Evolutionary conservation across 164 flowering plant genomes (phyloP), one percentile per base, ranked within the genome.

Genomic region (Berberis vulgaris): DNA sequence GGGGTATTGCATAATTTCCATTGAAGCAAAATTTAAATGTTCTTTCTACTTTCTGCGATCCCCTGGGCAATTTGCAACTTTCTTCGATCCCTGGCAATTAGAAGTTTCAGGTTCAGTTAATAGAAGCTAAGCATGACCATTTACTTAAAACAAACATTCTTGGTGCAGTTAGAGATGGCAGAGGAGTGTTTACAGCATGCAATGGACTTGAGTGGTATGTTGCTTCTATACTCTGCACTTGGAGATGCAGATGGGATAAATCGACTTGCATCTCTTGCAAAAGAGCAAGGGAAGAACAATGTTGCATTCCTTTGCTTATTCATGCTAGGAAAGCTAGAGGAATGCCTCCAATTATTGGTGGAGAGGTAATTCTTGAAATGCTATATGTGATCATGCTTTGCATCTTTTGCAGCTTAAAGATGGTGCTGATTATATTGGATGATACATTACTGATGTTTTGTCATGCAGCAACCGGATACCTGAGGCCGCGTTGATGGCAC

Each of bases 401-500:
- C 38, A 66, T 43, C 9, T 57, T 57, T 41, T 39, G 8, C 60
- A 57, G 9, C 2, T 41, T 55, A 26, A 26, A 26, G 26, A 26
- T 0, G 26, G 26, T 26, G 26, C 26, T 26, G 26, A 26, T 26
- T 26, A 4, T 6, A 5, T 10, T 39, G 43, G 2, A 58, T 58
- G 6, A 54, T 26, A 7, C 9, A 38, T 55, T 41, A 47, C 10
- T 54, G 43, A 43, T 38, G 55, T 2, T 59, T 57, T 71, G 53
- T 45, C 70, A 69, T 71, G 71, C 92, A 94, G 97, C 82, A 87
- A 94, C 61, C 89, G 98, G 77, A 91, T 94, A 70, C 98, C 98
- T 59, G 98, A 94, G 73, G 98, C 98, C 79, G 96, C 97, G 70
- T 77, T 94, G 72, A 88, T 94, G 96, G 98, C 98, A 38, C 82